Evolutionary conservation across 73 alveolate genomes (phyloP).

Genomic region (Halteria grandinella): DNA sequence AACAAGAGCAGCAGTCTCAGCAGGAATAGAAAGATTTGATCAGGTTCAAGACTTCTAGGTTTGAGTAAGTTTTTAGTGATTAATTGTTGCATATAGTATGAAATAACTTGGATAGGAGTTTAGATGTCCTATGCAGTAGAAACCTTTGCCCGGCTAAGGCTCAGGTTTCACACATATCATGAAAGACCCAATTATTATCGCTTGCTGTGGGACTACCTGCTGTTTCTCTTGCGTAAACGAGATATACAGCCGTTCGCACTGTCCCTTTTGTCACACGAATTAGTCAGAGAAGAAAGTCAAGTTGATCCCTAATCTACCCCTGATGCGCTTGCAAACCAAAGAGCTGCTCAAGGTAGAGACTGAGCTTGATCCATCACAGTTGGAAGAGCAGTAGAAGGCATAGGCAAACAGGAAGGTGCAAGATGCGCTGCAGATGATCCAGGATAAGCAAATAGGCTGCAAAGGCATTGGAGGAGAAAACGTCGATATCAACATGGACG

Average conservation of each 20-base stretch:
- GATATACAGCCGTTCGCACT: background rate
- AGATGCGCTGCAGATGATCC: constrained; percentile 10
- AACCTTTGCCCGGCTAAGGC: background rate
- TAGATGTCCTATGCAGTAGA: too few species aligned
- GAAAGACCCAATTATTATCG: constrained; percentile 26
- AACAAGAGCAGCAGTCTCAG: background rate
- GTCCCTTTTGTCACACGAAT: constrained; percentile 32
- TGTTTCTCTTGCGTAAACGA: constrained; percentile 5
- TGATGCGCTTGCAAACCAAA: background rate
- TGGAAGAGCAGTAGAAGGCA: constrained; percentile 6
- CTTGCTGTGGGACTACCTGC: constrained; percentile 46
- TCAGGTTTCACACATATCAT: background rate
- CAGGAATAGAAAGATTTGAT: background rate
- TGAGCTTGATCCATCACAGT: background rate
- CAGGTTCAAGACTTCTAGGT: background rate
- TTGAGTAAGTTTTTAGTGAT: background rate
- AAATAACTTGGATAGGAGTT: constrained; percentile 19
- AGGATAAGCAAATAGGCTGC: background rate
- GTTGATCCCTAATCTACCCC: constrained; percentile 34
- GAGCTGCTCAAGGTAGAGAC: constrained; percentile 14
- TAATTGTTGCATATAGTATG: background rate
- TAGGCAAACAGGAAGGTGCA: constrained; percentile 6
- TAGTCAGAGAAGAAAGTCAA: background rate
- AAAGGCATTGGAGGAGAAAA: background rate
- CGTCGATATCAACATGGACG: background rate